phyloP scores from a whole-genome alignment of 2,329 filamentous ascomycete species.

The Fusarium anthophilum region DNA sequence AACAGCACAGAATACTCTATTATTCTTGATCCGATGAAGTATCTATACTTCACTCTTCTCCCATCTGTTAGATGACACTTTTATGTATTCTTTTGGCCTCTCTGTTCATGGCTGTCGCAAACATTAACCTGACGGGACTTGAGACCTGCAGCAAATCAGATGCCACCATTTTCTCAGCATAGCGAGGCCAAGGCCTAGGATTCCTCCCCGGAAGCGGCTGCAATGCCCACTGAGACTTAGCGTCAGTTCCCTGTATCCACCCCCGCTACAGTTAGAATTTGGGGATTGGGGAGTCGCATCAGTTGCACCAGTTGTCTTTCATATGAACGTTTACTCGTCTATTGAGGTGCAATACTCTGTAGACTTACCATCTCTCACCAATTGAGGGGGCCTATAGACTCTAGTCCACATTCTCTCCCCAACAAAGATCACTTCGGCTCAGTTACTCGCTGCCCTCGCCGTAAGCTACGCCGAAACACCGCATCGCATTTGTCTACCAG shows the following conservation, averaged over 20 bases:
- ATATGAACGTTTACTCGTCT: neutral
- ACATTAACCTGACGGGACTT: conserved; percentile 8
- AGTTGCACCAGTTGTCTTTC: neutral
- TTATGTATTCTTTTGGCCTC: neutral
- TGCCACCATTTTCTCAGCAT: conserved; percentile 42
- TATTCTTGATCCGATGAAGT: neutral
- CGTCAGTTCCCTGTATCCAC: conserved; percentile 30
- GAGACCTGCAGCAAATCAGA: conserved; percentile 37
- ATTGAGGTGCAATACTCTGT: neutral
- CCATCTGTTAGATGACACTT: neutral
- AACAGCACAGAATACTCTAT: fast-evolving
- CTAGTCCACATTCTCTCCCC: neutral
- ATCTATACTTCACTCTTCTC: neutral
- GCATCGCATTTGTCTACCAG: conserved; percentile 16
- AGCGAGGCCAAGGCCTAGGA: conserved; percentile 5
- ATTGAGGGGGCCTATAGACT: neutral
- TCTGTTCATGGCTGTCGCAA: conserved; percentile 5
- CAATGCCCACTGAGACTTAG: conserved; percentile 32
- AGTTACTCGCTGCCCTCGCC: conserved; percentile 27
- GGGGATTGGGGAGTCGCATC: conserved; percentile 12
- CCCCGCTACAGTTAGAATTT: conserved; percentile 27
- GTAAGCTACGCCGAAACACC: conserved; percentile 42
- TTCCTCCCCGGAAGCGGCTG: conserved; percentile 36
- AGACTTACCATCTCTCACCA: neutral
- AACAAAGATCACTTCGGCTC: neutral